Evolutionary conservation across 352 stramenopile genomes (phyloP).

Genomic region (Globisporangium nagaii): DNA sequence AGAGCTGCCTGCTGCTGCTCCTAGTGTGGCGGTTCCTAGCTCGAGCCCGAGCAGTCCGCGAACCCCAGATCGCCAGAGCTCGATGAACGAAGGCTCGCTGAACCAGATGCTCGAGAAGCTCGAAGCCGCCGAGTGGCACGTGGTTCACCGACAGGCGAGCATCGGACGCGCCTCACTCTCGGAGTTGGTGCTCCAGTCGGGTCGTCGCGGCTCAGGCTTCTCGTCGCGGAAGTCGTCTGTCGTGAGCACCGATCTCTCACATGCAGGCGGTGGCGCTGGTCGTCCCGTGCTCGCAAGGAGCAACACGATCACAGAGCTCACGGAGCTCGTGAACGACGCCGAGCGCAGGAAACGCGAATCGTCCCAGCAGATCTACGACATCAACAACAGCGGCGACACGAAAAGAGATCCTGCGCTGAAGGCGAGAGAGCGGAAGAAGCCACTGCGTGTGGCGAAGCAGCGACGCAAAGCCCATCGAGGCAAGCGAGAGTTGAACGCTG

Average conservation of each 20-base stretch:
- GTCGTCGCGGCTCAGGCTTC: background rate
- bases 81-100: conserved; percentile 14
- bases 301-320: conserved; percentile 15
- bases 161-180: conserved; percentile 19
- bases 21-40: background rate
- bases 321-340: conserved; percentile 26
- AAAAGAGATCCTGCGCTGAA: no score
- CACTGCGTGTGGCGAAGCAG: background rate
- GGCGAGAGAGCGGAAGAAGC: background rate
- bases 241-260: background rate
- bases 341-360: conserved; percentile 25
- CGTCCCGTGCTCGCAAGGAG: background rate
- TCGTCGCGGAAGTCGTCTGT: conserved; percentile 3
- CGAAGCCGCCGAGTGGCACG: conserved; percentile 42
- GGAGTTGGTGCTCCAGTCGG: conserved; percentile 10
- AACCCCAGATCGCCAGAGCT: background rate
- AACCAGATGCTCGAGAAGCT: conserved; percentile 28
- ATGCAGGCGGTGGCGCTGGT: background rate
- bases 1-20: background rate
- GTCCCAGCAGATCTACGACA: background rate
- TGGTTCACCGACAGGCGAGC: conserved; percentile 29
- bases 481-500: background rate
- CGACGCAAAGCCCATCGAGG: background rate
- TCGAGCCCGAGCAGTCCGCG: no score
- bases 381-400: background rate